Percentiles rank a stretch among this genome's conserved stretches.
Conservation (phyloP, 345 rosid genomes). For the Rhodomyrtus tomentosa region DNA sequence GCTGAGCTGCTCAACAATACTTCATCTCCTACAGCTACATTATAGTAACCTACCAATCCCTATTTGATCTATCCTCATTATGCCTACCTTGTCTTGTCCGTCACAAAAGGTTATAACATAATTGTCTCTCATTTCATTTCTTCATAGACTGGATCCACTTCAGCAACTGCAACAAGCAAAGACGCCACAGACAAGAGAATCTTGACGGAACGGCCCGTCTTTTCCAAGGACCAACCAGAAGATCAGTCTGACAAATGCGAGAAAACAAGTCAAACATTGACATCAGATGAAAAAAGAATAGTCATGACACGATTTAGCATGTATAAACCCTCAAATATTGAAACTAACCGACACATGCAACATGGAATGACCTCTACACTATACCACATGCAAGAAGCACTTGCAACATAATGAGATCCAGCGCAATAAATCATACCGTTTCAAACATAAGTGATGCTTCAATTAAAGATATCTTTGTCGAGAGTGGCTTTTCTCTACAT, state of each 20-base stretch:
- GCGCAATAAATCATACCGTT: slow-evolving; percentile 36
- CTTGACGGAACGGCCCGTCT: too few relatives aligned
- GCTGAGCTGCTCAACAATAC: too few relatives aligned
- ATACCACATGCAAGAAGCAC: neutral
- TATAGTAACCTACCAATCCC: too few relatives aligned
- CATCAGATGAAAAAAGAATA: neutral
- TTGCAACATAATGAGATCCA: neutral
- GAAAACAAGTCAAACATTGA: neutral
- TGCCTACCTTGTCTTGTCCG: too few relatives aligned
- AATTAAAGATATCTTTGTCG: slow-evolving; percentile 61
- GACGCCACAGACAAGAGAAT: too few relatives aligned
- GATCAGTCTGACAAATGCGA: neutral
- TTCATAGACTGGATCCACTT: too few relatives aligned
- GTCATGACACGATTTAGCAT: slow-evolving; percentile 75
- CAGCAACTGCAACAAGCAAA: too few relatives aligned
- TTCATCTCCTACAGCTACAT: too few relatives aligned
- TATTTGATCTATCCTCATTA: too few relatives aligned
- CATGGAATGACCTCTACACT: neutral
- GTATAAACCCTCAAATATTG: slow-evolving; percentile 20
- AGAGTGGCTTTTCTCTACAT: slow-evolving; percentile 47
- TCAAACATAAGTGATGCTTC: slow-evolving; percentile 45
- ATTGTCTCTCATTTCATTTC: too few relatives aligned
- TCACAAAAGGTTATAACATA: too few relatives aligned
- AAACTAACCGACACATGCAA: neutral
- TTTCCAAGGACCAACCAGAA: too few relatives aligned